Evolutionary conservation across 140 eudicot genomes (phyloP).

Genomic region (Eryngium alpinum): DNA sequence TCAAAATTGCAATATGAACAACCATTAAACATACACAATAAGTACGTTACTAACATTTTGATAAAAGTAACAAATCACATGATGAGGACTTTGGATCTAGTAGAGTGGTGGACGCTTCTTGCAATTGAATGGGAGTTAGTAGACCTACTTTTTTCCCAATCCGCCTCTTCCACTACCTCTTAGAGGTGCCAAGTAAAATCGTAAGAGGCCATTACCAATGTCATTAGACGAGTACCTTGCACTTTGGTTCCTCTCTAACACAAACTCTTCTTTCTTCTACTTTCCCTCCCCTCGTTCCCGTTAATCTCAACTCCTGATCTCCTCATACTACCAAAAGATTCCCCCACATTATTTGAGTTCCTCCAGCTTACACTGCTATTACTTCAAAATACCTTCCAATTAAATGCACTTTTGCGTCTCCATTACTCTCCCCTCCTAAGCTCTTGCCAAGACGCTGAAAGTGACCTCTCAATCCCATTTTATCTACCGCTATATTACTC

Average conservation of each 20-base stretch:
- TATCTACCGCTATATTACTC: slow-evolving; percentile 37
- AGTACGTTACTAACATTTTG: slow-evolving; percentile 4
- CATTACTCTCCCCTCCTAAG: slow-evolving; percentile 31
- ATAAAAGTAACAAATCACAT: slow-evolving; percentile 24
- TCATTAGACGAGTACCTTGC: slow-evolving; percentile 73
- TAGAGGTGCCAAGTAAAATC: slow-evolving; percentile 76
- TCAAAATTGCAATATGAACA: slow-evolving; percentile 12
- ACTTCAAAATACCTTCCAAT: slow-evolving; percentile 51
- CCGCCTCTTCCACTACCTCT: slow-evolving; percentile 57
- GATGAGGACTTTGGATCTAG: slow-evolving; percentile 36
- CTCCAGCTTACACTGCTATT: slow-evolving; percentile 92
- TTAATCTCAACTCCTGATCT: slow-evolving; percentile 35
- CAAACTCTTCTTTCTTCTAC: slow-evolving; percentile 53
- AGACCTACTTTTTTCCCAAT: slow-evolving; percentile 37
- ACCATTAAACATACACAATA: slow-evolving; percentile 14
- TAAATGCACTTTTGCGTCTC: slow-evolving; percentile 35
- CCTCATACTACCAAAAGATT: slow-evolving; percentile 29
- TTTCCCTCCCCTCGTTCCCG: slow-evolving; percentile 28
- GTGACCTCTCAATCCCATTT: slow-evolving; percentile 77
- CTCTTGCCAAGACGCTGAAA: slow-evolving; percentile 88
- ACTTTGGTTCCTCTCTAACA: slow-evolving; percentile 69
- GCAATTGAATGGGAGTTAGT: slow-evolving; percentile 56
- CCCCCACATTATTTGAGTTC: slow-evolving; percentile 31
- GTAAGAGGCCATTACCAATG: slow-evolving; percentile 60
- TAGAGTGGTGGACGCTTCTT: slow-evolving; percentile 59